These are phyloP conservation scores for Nigrospora oryzae DNA, from an alignment of 2,329 filamentous ascomycete species.

Conservation along the genomic window DNA sequence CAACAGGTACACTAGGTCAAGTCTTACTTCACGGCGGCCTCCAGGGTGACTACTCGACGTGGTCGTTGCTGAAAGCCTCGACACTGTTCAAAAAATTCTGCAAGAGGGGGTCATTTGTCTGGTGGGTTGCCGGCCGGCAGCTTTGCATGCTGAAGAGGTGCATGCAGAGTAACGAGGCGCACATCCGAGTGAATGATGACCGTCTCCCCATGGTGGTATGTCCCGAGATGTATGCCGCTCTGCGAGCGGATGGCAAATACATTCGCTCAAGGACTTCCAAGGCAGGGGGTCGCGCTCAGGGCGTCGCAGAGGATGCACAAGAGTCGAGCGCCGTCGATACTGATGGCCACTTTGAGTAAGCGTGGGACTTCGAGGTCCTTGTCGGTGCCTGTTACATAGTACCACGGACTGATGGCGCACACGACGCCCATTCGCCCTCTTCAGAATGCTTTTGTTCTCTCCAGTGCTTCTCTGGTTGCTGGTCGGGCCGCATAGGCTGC, in stretches of 20 bases:
- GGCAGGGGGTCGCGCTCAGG: neutral
- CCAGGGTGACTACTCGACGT: neutral
- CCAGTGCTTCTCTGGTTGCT: too few relatives aligned
- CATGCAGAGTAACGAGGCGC: neutral
- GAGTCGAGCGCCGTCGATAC: neutral
- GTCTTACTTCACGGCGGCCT: neutral
- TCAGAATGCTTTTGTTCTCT: too few relatives aligned
- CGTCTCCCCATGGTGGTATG: neutral
- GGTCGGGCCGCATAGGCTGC: too few relatives aligned
- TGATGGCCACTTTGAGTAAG: neutral
- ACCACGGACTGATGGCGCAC: too few relatives aligned
- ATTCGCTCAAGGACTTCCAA: neutral
- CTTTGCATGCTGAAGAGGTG: neutral
- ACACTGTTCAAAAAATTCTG: neutral
- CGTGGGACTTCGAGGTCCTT: too few relatives aligned
- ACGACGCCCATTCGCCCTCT: too few relatives aligned
- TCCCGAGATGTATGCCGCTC: conserved; percentile 21
- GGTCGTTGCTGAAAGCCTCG: conserved; percentile 1
- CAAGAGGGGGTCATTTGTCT: neutral
- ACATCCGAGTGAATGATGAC: too few relatives aligned
- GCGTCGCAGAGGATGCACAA: neutral
- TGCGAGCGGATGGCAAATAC: conserved; percentile 24
- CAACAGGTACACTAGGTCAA: neutral
- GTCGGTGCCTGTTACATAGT: too few relatives aligned
- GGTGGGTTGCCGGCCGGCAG: conserved; percentile 1